These are phyloP conservation scores for Apocynum venetum DNA, from an alignment of 257 asterid genomes.

Conservation along the genomic window DNA sequence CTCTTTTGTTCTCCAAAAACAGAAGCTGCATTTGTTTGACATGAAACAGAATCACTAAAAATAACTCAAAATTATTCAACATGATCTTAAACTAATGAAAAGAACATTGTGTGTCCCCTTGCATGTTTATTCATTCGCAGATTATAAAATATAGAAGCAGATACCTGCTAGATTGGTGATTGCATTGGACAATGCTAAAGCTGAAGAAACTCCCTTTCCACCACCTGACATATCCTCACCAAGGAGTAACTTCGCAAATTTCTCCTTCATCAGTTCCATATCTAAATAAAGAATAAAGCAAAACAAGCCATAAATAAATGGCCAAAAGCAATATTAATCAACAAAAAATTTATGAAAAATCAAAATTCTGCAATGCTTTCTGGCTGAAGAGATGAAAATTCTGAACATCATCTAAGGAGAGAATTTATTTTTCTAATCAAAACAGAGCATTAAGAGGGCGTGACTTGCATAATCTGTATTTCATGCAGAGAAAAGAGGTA, in stretches of 20 bases:
- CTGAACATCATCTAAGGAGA: too few species aligned
- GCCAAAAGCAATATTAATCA: background rate
- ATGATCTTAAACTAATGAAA: background rate
- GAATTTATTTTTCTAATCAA: too few species aligned
- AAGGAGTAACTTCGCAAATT: slow-evolving; percentile 78
- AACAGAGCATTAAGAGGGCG: too few species aligned
- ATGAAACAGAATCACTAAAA: background rate
- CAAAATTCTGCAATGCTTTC: background rate
- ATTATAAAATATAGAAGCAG: background rate
- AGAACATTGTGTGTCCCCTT: too few species aligned
- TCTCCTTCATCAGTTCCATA: slow-evolving; percentile 81
- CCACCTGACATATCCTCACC: slow-evolving; percentile 99
- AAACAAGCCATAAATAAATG: background rate
- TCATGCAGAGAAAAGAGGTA: background rate
- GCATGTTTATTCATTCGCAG: background rate
- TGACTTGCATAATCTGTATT: background rate
- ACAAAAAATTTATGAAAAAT: background rate
- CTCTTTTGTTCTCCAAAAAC: slow-evolving; percentile 81
- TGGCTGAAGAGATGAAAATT: too few species aligned
- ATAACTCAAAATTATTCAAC: background rate
- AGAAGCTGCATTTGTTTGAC: slow-evolving; percentile 54
- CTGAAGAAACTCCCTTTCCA: slow-evolving; percentile 94
- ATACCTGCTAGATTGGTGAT: slow-evolving; percentile 88
- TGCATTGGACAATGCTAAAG: slow-evolving; percentile 89
- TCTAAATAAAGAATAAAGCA: slow-evolving; percentile 27